Conservation (phyloP, 2,329 filamentous ascomycete species). For the Fusarium phyllophilum region DNA sequence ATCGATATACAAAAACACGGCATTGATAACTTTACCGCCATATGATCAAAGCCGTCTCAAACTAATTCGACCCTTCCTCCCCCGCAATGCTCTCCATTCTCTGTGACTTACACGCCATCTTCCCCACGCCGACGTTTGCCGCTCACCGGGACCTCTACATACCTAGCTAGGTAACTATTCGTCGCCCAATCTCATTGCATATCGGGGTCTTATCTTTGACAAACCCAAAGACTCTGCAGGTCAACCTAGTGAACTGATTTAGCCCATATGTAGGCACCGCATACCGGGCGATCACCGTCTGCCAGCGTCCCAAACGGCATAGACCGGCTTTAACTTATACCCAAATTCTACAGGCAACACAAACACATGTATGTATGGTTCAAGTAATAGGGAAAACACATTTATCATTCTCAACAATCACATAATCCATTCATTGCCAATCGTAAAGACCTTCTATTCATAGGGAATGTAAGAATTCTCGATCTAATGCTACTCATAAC, state of each 20-base stretch:
- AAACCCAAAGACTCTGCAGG: background rate
- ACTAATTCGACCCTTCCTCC: background rate
- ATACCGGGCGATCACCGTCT: background rate
- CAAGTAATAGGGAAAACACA: background rate
- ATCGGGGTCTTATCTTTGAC: background rate
- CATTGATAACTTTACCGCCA: background rate
- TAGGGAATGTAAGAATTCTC: background rate
- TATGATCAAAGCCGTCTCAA: background rate
- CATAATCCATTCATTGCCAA: background rate
- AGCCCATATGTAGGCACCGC: slow-evolving; percentile 10
- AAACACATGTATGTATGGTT: background rate
- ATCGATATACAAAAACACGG: background rate
- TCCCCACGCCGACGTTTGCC: slow-evolving; percentile 36
- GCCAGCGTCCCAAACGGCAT: slow-evolving; percentile 18
- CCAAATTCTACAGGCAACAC: background rate
- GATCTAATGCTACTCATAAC: background rate
- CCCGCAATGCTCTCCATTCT: background rate
- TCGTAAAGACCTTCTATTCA: background rate
- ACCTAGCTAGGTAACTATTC: background rate
- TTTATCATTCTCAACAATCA: background rate
- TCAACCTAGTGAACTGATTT: background rate
- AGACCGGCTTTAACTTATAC: slow-evolving; percentile 19
- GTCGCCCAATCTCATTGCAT: background rate
- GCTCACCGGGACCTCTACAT: background rate
- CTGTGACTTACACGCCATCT: slow-evolving; percentile 13